Evolutionary conservation across 1,139 yeast species (phyloP).

Genomic region (Meyerozyma elateridarum): DNA sequence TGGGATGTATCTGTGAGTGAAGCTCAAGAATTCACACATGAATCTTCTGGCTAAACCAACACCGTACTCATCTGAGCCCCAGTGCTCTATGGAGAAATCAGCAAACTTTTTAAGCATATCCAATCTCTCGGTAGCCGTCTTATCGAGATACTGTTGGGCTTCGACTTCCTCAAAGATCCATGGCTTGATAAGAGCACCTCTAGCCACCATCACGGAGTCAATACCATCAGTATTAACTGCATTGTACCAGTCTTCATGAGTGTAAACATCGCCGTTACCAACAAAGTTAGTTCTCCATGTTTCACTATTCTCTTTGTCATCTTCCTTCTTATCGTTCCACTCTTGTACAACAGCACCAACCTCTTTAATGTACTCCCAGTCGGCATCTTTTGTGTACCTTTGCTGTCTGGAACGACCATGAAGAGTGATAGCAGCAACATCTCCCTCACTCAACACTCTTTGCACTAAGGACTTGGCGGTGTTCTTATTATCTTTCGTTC

Average conservation of each 20-base stretch:
- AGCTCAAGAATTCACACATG: conserved; percentile 90
- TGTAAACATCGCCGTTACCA: conserved; percentile 92
- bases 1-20: conserved; percentile 92
- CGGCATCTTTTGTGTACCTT: conserved; percentile 84
- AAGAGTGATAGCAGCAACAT: conserved; percentile 84
- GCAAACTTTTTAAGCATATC: conserved; percentile 68
- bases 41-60: conserved; percentile 82
- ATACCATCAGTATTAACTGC: conserved; percentile 68
- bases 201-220: conserved; percentile 95
- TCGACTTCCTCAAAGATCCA: conserved; percentile 98
- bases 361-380: conserved; percentile 84
- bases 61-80: conserved; percentile 98
- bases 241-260: conserved; percentile 82
- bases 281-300: conserved; percentile 52
- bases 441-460: conserved; percentile 69
- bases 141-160: conserved; percentile 83
- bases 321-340: conserved; percentile 48
- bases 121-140: conserved; percentile 82
- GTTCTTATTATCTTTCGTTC: conserved; percentile 79
- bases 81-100: conserved; percentile 82
- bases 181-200: conserved; percentile 97
- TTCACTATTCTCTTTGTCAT: conserved; percentile 51
- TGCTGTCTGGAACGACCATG: conserved; percentile 98
- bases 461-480: conserved; percentile 75
- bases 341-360: conserved; percentile 67